Percentiles rank a stretch among this genome's conserved stretches.
These are phyloP conservation scores for Allium fistulosum DNA, from an alignment of 106 monocot genomes.

Conservation along the genomic window DNA sequence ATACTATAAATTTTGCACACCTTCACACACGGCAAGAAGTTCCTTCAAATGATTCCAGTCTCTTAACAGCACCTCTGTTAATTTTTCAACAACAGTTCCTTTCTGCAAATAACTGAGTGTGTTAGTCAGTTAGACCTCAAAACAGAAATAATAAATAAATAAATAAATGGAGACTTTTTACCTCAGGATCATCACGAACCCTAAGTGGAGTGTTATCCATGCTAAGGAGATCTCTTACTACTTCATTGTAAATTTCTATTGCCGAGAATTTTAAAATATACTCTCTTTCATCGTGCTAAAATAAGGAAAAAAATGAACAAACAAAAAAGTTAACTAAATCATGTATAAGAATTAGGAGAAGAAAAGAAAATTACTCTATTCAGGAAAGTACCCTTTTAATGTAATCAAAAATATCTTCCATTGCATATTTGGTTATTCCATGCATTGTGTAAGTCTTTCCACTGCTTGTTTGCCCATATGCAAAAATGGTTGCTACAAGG, in stretches of 20 bases:
- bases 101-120: constrained; percentile 12
- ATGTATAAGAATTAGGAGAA: not conserved
- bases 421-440: constrained; percentile 83
- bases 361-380: not conserved
- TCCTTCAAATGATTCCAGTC: constrained; percentile 19
- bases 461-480: constrained; percentile 99
- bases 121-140: too few relatives aligned
- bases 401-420: constrained; percentile 91
- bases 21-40: constrained; percentile 67
- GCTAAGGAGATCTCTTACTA: constrained; percentile 89
- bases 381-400: constrained; percentile 50
- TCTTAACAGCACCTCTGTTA: constrained; percentile 13
- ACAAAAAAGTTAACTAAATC: not conserved
- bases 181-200: constrained; percentile 95
- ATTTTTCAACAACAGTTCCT: constrained; percentile 27
- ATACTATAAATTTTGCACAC: constrained; percentile 14
- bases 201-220: constrained; percentile 75
- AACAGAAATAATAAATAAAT: too few relatives aligned
- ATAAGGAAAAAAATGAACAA: constrained; percentile 2
- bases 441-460: constrained; percentile 99
- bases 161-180: constrained; percentile 6
- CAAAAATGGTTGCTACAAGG: constrained; percentile 86
- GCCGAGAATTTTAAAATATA: constrained; percentile 91
- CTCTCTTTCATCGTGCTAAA: constrained; percentile 92
- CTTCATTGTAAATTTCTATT: constrained; percentile 98